Conservation (phyloP, 257 asterid species). For the Echium plantagineum region DNA sequence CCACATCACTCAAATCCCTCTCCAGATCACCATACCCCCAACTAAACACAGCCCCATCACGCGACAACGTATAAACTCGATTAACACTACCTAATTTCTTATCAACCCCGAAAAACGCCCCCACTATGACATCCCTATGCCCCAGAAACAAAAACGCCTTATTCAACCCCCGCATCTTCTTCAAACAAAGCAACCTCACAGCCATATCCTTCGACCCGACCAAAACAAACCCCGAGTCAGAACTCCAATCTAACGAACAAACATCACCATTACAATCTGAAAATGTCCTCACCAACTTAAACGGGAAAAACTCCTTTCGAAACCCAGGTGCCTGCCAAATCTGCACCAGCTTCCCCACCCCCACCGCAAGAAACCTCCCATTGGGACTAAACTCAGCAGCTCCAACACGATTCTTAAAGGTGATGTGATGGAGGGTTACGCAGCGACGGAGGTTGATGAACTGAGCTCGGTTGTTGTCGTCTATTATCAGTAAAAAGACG, state of each 20-base stretch:
- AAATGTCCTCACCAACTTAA: constrained; percentile 64
- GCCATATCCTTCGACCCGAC: constrained; percentile 81
- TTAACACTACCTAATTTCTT: constrained; percentile 41
- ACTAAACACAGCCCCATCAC: constrained; percentile 79
- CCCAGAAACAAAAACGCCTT: constrained; percentile 77
- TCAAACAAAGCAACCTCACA: constrained; percentile 60
- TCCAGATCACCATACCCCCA: constrained; percentile 39
- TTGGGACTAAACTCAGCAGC: constrained; percentile 79
- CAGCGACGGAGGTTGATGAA: constrained; percentile 79
- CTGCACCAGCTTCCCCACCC: constrained; percentile 84
- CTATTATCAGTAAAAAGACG: constrained; percentile 64
- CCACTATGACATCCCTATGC: constrained; percentile 71
- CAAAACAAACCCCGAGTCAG: constrained; percentile 52
- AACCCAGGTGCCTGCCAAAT: constrained; percentile 93
- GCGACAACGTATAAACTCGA: constrained; percentile 58
- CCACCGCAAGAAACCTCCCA: constrained; percentile 66
- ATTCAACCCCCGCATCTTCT: constrained; percentile 18
- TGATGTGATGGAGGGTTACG: constrained; percentile 63
- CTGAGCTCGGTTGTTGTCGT: constrained; percentile 79
- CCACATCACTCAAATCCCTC: constrained; percentile 14
- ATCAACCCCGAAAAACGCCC: constrained; percentile 69
- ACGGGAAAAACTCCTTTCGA: constrained; percentile 78
- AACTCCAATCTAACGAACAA: constrained; percentile 77
- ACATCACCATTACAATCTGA: constrained; percentile 68
- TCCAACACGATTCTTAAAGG: constrained; percentile 60